These are phyloP conservation scores for Flaveria trinervia DNA, from an alignment of 129 eudicot species.

Conservation along the genomic window DNA sequence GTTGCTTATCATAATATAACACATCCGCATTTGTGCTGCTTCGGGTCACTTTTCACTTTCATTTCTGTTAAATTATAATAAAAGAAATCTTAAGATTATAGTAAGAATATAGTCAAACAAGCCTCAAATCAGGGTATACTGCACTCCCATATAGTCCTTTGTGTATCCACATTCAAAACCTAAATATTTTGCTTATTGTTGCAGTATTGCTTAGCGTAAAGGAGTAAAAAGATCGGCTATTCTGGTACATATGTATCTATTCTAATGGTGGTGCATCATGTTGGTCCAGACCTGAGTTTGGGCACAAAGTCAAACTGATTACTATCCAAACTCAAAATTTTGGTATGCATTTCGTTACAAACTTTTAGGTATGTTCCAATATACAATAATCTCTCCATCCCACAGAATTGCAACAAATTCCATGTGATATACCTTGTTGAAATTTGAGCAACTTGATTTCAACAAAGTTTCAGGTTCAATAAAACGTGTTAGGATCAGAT, in stretches of 20 bases:
- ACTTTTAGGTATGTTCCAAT: neutral
- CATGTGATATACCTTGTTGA: neutral
- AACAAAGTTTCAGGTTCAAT: neutral
- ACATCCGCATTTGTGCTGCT: conserved; percentile 60
- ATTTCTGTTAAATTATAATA: conserved; percentile 43
- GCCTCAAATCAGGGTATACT: neutral
- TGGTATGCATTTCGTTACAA: conserved; percentile 3
- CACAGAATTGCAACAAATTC: conserved; percentile 2
- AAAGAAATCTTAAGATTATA: neutral
- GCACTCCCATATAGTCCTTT: neutral
- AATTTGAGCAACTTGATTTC: neutral
- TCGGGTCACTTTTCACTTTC: conserved; percentile 41
- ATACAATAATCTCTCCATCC: neutral
- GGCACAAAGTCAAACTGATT: neutral
- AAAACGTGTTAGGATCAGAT: neutral
- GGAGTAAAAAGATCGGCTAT: neutral
- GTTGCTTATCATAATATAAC: conserved; percentile 55
- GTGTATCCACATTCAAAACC: neutral
- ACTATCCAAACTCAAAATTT: neutral
- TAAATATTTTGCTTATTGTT: neutral
- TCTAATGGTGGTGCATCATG: neutral
- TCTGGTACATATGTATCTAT: no score
- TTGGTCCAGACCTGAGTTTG: neutral
- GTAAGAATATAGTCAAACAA: conserved; percentile 6
- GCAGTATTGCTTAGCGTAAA: neutral